Evolutionary conservation across 2,329 filamentous ascomycete species (phyloP).

Genomic region (Epicoccum nigrum): DNA sequence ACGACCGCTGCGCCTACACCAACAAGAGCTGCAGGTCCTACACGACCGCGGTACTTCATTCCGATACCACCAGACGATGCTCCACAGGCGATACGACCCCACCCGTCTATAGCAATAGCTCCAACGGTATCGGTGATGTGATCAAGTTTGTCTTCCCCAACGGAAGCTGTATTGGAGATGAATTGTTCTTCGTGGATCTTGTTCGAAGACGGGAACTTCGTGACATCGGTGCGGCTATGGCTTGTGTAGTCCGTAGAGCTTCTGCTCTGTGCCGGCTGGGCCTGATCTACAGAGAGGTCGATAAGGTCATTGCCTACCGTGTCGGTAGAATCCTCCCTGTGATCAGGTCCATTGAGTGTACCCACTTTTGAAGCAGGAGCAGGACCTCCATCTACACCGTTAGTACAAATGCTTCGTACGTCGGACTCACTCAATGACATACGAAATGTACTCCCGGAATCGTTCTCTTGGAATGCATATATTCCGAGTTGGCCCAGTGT

Average conservation of each 20-base stretch:
- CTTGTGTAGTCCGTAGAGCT: constrained; percentile 21
- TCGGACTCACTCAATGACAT: constrained; percentile 3
- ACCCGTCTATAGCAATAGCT: constrained; percentile 87
- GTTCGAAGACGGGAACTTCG: background rate
- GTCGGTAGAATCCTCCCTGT: background rate
- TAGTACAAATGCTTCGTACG: constrained; percentile 37
- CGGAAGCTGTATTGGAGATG: background rate
- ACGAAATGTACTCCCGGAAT: constrained; percentile 34
- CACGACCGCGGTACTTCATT: constrained; percentile 93
- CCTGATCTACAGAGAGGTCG: constrained; percentile 1
- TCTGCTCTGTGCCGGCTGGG: constrained; percentile 5
- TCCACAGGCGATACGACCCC: constrained; percentile 87
- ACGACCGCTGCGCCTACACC: constrained; percentile 90
- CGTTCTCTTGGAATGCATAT: constrained; percentile 24
- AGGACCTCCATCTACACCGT: constrained; percentile 48
- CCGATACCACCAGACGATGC: constrained; percentile 97
- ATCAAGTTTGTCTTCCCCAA: constrained; percentile 51
- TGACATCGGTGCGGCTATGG: constrained; percentile 2
- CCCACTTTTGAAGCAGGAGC: constrained; percentile 29
- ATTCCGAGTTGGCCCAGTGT: constrained; percentile 34
- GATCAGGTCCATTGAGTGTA: constrained; percentile 29
- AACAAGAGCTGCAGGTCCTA: constrained; percentile 91
- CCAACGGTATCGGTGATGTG: constrained; percentile 93
- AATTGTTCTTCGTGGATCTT: background rate
- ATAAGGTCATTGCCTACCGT: background rate